Percentiles rank a stretch among this genome's conserved stretches.
Evolutionary conservation across 257 asterid genomes (phyloP).

Genomic region (Thymus mandschuricus): DNA sequence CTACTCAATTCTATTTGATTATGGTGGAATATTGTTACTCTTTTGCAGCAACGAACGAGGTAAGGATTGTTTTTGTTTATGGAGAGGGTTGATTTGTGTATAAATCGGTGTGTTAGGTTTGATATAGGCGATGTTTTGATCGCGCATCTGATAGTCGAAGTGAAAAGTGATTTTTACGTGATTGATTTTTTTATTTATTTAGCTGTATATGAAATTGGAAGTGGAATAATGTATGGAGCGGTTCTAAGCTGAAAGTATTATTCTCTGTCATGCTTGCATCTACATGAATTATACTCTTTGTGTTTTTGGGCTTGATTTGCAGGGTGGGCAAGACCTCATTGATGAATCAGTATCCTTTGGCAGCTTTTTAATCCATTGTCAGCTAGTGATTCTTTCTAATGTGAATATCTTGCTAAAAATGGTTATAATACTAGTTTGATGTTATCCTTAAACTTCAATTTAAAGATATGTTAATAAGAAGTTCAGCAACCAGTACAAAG

Average conservation of each 20-base stretch:
- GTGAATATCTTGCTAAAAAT: constrained; percentile 10
- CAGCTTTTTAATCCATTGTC: constrained; percentile 7
- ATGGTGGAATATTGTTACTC: neutral
- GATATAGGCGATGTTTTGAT: neutral
- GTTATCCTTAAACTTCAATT: constrained; percentile 52
- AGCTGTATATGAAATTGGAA: no score
- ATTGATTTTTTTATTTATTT: neutral
- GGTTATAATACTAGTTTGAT: constrained; percentile 28
- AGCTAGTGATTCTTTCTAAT: neutral
- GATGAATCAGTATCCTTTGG: constrained; percentile 96
- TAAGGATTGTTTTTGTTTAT: neutral
- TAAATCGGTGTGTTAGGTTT: constrained; percentile 4
- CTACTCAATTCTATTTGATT: neutral
- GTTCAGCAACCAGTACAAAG: constrained; percentile 98
- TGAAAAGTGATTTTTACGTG: no score
- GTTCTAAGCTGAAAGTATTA: neutral
- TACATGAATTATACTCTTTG: neutral
- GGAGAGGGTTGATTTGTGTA: constrained; percentile 13
- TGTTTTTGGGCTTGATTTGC: constrained; percentile 43
- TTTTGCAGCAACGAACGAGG: neutral
- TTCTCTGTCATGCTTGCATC: neutral
- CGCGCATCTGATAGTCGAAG: no score
- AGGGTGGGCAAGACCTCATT: constrained; percentile 99
- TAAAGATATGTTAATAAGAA: constrained; percentile 95
- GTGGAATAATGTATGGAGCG: neutral